Evolutionary conservation across 1,284 basidiomycete species (phyloP).

Genomic region (Porodaedalea pini): DNA sequence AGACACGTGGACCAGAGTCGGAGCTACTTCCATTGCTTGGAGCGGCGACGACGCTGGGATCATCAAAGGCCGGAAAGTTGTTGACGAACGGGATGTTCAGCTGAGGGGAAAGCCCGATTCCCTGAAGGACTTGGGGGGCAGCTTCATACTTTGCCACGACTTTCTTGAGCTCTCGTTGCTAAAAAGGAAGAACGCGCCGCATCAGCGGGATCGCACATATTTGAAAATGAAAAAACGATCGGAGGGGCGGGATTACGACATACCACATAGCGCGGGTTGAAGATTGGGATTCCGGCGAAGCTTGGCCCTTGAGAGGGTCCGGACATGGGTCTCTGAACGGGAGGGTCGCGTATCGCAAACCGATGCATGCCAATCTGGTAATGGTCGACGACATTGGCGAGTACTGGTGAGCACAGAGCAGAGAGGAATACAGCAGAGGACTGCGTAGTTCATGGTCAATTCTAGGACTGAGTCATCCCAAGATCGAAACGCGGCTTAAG

Average conservation of each 20-base stretch:
- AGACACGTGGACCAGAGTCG: constrained; percentile 15
- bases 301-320: background rate
- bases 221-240: background rate
- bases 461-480: background rate
- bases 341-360: constrained; percentile 12
- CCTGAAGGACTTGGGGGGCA: constrained; percentile 34
- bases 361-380: constrained; percentile 14
- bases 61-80: constrained; percentile 26
- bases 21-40: constrained; percentile 7
- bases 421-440: background rate
- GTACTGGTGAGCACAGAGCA: background rate
- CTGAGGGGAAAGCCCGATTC: constrained; percentile 34
- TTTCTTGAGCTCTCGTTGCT: constrained; percentile 32
- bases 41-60: constrained; percentile 18
- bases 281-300: background rate
- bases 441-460: background rate
- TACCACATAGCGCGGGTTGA: constrained; percentile 18
- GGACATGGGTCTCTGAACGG: background rate
- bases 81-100: constrained; percentile 28
- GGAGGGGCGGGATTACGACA: background rate
- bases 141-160: constrained; percentile 38
- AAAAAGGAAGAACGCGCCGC: background rate
- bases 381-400: background rate
- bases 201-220: background rate
- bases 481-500: background rate